These are phyloP conservation scores for Paracoccidioides brasiliensis DNA, from an alignment of 2,329 filamentous ascomycete species.

Conservation along the genomic window DNA sequence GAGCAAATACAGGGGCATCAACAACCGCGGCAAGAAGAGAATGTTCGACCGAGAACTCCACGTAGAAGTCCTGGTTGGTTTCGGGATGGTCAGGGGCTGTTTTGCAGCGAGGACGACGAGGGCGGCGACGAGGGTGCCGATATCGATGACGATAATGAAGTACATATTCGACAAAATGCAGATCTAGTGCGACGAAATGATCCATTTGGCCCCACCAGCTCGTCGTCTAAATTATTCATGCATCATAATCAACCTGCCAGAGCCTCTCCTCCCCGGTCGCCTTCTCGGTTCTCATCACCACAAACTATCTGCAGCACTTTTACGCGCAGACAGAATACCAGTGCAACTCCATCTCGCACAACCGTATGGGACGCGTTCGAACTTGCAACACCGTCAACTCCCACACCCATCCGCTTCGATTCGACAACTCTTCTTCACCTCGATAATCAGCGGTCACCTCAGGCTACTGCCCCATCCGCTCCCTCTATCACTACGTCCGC, in stretches of 20 bases:
- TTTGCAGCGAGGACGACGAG: not conserved
- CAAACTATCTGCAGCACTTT: not conserved
- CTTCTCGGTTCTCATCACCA: not conserved
- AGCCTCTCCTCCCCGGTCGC: not conserved
- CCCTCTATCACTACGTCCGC: slow-evolving; percentile 21
- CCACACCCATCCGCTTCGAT: slow-evolving; percentile 7
- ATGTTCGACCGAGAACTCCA: not conserved
- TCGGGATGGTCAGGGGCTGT: not conserved
- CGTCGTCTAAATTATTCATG: not conserved
- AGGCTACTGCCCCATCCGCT: not conserved
- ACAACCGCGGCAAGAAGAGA: too few relatives aligned
- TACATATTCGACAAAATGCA: not conserved
- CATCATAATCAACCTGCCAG: not conserved
- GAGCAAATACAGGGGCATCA: not conserved
- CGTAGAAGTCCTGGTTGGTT: slow-evolving; percentile 1
- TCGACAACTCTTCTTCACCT: slow-evolving; percentile 12
- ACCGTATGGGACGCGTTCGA: not conserved
- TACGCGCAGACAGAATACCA: not conserved
- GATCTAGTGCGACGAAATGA: not conserved
- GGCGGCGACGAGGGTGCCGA: not conserved
- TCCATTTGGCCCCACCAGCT: not conserved
- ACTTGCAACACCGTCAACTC: slow-evolving; percentile 11
- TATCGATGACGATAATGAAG: not conserved
- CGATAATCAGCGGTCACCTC: not conserved
- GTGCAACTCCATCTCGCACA: not conserved